Evolutionary conservation across 441 rosid species (phyloP).

Genomic region (Metrosideros polymorpha): DNA sequence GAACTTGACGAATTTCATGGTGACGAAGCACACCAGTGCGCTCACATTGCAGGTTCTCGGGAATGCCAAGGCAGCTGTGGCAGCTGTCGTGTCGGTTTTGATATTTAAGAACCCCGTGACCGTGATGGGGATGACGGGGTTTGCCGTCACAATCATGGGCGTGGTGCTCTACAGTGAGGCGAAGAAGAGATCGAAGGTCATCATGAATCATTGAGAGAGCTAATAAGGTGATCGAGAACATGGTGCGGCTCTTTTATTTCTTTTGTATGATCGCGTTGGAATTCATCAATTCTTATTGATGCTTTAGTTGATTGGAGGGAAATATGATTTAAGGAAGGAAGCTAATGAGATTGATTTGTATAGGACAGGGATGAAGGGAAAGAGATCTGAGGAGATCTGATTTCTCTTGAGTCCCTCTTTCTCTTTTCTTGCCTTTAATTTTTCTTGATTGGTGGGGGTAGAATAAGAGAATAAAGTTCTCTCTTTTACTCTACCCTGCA

Average conservation of each 20-base stretch:
- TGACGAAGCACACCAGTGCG: conserved; percentile 96
- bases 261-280: conserved; percentile 1
- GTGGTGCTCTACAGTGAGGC: conserved; percentile 98
- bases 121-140: conserved; percentile 83
- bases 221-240: conserved; percentile 4
- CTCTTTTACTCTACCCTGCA: conserved; percentile 24
- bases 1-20: conserved; percentile 87
- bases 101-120: conserved; percentile 94
- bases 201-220: conserved; percentile 37
- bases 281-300: conserved; percentile 8
- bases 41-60: conserved; percentile 92
- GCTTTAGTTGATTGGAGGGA: conserved; percentile 17
- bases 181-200: conserved; percentile 87
- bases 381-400: conserved; percentile 12
- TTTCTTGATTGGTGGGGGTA: conserved; percentile 13
- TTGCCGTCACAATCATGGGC: conserved; percentile 88
- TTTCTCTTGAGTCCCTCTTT: conserved; percentile 5
- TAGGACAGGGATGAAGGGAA: conserved; percentile 20
- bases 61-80: conserved; percentile 94
- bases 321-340: conserved; percentile 21
- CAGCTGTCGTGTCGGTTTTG: conserved; percentile 88
- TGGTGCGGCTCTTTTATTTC: conserved; percentile 20
- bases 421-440: neutral
- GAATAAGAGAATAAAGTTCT: conserved; percentile 27
- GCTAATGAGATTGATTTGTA: conserved; percentile 37